Percentiles rank a stretch among this genome's conserved stretches.
Evolutionary conservation across 345 rosid species (phyloP).

Genomic region (Gossypium arboreum): DNA sequence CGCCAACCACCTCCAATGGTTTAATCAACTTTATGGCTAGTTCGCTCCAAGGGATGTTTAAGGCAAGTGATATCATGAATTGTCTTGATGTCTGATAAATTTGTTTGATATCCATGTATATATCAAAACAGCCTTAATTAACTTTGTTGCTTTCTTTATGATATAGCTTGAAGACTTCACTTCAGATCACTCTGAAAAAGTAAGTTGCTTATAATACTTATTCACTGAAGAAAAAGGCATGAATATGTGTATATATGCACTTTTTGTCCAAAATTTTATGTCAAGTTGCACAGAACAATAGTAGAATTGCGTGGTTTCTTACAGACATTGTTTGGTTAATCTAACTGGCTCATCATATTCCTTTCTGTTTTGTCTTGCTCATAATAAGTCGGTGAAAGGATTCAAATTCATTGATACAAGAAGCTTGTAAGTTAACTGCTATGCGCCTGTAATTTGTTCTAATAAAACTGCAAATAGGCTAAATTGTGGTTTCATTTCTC

Average conservation of each 20-base stretch:
- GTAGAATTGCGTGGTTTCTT: constrained; percentile 12
- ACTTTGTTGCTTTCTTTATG: constrained; percentile 16
- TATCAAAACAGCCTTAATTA: constrained; percentile 2
- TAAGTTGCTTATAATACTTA: constrained; percentile 22
- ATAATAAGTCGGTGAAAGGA: constrained; percentile 32
- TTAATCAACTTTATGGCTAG: constrained; percentile 15
- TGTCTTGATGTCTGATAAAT: background rate
- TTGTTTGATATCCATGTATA: background rate
- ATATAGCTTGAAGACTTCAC: constrained; percentile 44
- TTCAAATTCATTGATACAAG: constrained; percentile 47
- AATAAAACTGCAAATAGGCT: background rate
- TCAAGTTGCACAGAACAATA: background rate
- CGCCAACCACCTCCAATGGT: constrained; percentile 20
- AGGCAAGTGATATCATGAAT: constrained; percentile 30
- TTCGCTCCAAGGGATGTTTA: constrained; percentile 26
- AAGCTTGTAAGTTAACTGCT: constrained; percentile 42
- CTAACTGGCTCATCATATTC: constrained; percentile 15
- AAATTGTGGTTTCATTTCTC: constrained; percentile 14
- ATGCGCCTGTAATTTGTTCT: background rate
- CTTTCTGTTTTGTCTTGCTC: constrained; percentile 18
- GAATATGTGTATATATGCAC: background rate
- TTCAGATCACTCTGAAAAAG: constrained; percentile 26
- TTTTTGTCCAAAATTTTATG: constrained; percentile 4
- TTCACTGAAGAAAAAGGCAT: background rate
- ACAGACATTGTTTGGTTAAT: background rate